Evolutionary conservation across 2,329 filamentous ascomycete genomes (phyloP).

Genomic region (Leptographium procerum): DNA sequence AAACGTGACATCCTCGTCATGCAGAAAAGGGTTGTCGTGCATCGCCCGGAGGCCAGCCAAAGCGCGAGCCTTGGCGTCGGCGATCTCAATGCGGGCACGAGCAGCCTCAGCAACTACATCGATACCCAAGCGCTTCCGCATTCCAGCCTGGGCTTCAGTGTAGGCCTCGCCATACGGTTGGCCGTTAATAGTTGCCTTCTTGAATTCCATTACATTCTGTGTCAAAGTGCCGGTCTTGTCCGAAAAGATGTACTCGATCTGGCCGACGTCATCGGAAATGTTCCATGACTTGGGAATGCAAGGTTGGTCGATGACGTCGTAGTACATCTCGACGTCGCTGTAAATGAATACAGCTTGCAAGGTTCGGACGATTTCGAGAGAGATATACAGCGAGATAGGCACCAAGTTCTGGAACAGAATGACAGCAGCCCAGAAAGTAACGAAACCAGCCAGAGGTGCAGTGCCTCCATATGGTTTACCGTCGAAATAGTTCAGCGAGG

Average conservation of each 20-base stretch:
- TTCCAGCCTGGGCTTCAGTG: slow-evolving; percentile 90
- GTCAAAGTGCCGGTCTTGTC: slow-evolving; percentile 18
- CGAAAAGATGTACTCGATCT: slow-evolving; percentile 93
- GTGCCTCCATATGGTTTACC: slow-evolving; percentile 69
- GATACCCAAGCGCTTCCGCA: slow-evolving; percentile 84
- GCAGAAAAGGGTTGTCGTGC: slow-evolving; percentile 81
- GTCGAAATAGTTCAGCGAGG: slow-evolving; percentile 73
- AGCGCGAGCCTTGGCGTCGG: slow-evolving; percentile 61
- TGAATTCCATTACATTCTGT: slow-evolving; percentile 66
- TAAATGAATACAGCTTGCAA: slow-evolving; percentile 96
- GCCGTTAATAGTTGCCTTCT: slow-evolving; percentile 95
- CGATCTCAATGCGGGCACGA: slow-evolving; percentile 66
- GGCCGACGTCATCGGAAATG: slow-evolving; percentile 93
- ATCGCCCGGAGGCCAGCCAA: slow-evolving; percentile 61
- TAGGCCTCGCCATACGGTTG: slow-evolving; percentile 94
- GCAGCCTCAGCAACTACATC: slow-evolving; percentile 73
- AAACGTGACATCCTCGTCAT: slow-evolving; percentile 84
- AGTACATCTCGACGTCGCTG: slow-evolving; percentile 93
- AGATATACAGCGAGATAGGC: slow-evolving; percentile 95
- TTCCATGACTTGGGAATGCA: slow-evolving; percentile 99
- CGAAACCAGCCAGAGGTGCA: slow-evolving; percentile 73
- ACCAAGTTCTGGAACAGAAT: slow-evolving; percentile 98
- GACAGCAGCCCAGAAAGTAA: slow-evolving; percentile 91
- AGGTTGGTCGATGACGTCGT: slow-evolving; percentile 84
- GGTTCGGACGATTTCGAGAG: slow-evolving; percentile 87